Evolutionary conservation across 2,329 filamentous ascomycete species (phyloP).

Genomic region (Sphaerostilbella broomeana): DNA sequence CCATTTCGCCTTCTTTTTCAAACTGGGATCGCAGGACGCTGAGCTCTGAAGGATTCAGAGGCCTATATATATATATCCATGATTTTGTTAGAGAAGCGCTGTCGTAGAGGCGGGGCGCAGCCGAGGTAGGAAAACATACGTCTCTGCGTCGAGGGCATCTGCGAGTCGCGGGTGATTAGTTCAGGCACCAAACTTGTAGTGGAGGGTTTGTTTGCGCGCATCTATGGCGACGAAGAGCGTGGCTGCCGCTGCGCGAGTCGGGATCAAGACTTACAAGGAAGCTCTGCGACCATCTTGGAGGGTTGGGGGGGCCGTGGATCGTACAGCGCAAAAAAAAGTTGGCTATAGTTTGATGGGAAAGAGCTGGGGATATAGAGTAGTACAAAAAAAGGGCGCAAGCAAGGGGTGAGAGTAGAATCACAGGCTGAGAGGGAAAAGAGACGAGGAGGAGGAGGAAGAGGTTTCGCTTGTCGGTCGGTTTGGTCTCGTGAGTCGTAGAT

Average conservation of each 20-base stretch:
- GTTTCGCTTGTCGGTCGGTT: neutral
- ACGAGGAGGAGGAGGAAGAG: neutral
- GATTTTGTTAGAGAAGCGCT: neutral
- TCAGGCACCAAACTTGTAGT: neutral
- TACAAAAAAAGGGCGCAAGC: neutral
- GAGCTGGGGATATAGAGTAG: neutral
- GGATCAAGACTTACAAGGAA: slow-evolving; percentile 38
- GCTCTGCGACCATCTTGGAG: slow-evolving; percentile 39
- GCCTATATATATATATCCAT: slow-evolving; percentile 41
- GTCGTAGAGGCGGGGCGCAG: slow-evolving; percentile 4
- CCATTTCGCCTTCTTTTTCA: slow-evolving; percentile 95
- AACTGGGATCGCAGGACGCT: slow-evolving; percentile 90
- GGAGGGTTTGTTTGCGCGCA: slow-evolving; percentile 2
- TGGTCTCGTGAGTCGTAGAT: slow-evolving; percentile 11
- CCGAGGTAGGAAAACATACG: slow-evolving; percentile 54
- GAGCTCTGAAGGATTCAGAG: slow-evolving; percentile 85
- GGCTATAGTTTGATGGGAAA: neutral
- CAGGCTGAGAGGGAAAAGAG: neutral
- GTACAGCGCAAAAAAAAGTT: neutral
- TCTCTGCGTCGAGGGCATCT: slow-evolving; percentile 98
- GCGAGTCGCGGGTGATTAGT: slow-evolving; percentile 1
- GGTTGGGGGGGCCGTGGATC: neutral
- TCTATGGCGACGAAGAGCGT: neutral
- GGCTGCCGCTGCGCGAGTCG: slow-evolving; percentile 1
- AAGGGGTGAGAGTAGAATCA: too few relatives aligned